These are phyloP conservation scores for Astragalus membranaceus DNA, from an alignment of 306 rosid genomes.

Conservation along the genomic window DNA sequence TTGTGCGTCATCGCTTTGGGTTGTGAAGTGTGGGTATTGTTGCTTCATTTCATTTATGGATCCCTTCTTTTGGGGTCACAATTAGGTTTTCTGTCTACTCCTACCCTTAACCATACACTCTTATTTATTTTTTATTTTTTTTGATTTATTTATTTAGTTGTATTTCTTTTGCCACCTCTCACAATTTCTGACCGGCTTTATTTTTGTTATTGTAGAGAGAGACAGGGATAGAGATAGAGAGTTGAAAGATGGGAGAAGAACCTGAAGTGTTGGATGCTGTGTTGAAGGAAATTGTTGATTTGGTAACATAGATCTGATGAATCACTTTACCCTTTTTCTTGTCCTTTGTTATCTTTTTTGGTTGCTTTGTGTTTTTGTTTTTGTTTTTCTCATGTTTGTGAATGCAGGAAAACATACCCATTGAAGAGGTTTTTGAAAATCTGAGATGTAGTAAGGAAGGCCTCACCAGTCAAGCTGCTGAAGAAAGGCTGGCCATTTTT, in stretches of 20 bases:
- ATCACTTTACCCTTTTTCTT: not conserved
- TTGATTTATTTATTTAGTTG: too few relatives aligned
- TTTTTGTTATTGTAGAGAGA: conserved; percentile 28
- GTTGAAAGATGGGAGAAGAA: conserved; percentile 48
- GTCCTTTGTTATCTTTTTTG: conserved; percentile 1
- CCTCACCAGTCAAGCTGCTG: too few relatives aligned
- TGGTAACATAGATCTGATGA: conserved; percentile 78
- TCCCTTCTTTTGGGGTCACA: conserved; percentile 11
- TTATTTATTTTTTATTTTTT: too few relatives aligned
- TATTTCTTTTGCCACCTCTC: too few relatives aligned
- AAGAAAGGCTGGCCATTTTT: too few relatives aligned
- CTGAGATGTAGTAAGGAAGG: too few relatives aligned
- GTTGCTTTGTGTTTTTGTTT: conserved; percentile 1
- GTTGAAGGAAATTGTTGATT: conserved; percentile 91
- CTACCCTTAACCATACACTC: conserved; percentile 26
- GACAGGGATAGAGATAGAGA: not conserved
- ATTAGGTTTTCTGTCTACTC: conserved; percentile 33
- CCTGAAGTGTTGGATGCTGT: conserved; percentile 85
- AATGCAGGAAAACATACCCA: too few relatives aligned
- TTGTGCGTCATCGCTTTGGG: too few relatives aligned
- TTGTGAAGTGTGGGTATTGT: conserved; percentile 22
- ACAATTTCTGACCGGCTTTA: too few relatives aligned
- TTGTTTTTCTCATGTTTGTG: conserved; percentile 6
- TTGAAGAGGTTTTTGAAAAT: too few relatives aligned
- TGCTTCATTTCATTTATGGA: conserved; percentile 14